phyloP scores from a whole-genome alignment of 163 green algal genomes.

The Coccomyxa subellipsoidea region DNA sequence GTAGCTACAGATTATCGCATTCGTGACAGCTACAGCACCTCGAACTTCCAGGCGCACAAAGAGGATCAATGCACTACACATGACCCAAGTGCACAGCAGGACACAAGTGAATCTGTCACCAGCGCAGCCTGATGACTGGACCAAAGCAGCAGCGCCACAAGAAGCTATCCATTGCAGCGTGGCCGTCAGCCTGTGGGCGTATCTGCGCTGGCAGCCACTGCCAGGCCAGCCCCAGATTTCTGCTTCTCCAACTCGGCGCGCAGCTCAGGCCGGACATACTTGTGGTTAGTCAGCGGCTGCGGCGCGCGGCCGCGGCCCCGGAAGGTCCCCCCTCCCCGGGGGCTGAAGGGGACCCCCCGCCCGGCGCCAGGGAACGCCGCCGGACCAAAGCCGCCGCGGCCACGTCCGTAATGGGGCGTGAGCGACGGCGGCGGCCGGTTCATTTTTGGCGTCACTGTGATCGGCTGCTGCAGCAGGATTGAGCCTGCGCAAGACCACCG shows the following conservation, averaged over 20 bases:
- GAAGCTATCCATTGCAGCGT: too few relatives aligned
- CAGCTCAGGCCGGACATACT: conserved; percentile 6
- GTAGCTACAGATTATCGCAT: too few relatives aligned
- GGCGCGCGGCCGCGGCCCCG: neutral
- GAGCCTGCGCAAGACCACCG: neutral
- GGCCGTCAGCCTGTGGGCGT: too few relatives aligned
- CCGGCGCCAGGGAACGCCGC: neutral
- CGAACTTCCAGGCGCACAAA: too few relatives aligned
- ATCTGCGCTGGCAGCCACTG: too few relatives aligned
- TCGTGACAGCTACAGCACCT: too few relatives aligned
- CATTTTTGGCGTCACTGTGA: neutral
- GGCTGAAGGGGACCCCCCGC: neutral
- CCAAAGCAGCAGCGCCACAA: too few relatives aligned
- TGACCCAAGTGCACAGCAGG: too few relatives aligned
- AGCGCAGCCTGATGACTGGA: too few relatives aligned
- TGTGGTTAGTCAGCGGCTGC: neutral
- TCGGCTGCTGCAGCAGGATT: neutral
- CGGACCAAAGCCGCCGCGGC: neutral
- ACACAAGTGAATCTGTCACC: too few relatives aligned
- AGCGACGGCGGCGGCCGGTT: neutral
- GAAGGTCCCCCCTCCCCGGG: neutral
- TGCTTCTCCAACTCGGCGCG: neutral
- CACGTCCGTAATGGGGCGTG: neutral
- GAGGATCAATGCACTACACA: too few relatives aligned
- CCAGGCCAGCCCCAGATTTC: neutral